These are phyloP conservation scores for Chloropicon primus DNA, from an alignment of 139 green algal genomes.

Conservation along the genomic window DNA sequence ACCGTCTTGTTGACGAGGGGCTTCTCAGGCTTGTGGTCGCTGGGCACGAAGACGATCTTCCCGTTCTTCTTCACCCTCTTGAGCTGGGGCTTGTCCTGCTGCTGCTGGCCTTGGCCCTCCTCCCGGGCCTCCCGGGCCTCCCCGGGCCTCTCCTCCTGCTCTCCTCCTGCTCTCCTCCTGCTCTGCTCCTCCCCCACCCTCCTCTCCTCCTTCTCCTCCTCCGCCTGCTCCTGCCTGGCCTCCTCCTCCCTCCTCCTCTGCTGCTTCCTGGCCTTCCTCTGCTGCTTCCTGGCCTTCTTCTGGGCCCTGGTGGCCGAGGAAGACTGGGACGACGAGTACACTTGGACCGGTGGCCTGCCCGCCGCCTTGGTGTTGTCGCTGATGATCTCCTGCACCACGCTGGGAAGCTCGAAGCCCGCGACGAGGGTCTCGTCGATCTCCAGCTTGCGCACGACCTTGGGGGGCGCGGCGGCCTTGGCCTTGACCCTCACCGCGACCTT, in stretches of 20 bases:
- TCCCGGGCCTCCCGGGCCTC: no score
- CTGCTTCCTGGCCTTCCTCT: not conserved
- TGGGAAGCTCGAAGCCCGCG: not conserved
- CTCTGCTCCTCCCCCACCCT: not conserved
- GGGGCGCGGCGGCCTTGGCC: not conserved
- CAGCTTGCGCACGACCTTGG: not conserved
- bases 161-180: not conserved
- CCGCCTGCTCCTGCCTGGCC: not conserved
- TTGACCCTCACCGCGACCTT: no score
- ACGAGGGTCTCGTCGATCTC: not conserved
- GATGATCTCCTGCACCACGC: not conserved
- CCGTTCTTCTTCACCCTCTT: not conserved
- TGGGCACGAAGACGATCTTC: not conserved
- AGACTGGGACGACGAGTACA: no score
- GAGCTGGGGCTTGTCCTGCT: not conserved
- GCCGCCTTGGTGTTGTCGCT: no score
- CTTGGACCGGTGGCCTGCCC: no score
- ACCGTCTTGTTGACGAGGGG: not conserved
- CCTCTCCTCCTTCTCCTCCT: not conserved
- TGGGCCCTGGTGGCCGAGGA: not conserved
- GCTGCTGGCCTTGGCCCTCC: not conserved
- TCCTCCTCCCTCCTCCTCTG: not conserved
- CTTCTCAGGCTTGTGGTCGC: not conserved
- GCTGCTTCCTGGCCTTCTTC: not conserved
- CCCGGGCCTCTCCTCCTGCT: no score